Base-by-base conservation (phyloP, 1,284 basidiomycete genomes). In the Ustilago sp. region DNA sequence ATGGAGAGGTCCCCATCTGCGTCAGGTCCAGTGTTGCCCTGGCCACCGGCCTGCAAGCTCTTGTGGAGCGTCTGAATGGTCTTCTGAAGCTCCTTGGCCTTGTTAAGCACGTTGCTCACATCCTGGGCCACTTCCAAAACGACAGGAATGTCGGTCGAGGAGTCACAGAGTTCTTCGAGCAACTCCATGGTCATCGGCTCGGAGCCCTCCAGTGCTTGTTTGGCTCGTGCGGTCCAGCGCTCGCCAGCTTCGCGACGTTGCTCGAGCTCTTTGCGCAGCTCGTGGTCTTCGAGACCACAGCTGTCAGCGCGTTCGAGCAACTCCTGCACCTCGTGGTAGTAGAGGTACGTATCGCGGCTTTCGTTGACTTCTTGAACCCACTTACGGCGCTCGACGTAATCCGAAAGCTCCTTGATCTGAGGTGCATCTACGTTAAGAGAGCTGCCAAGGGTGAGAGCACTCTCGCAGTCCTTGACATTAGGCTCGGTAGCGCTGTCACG, bases 351-450 rank as follows among this genome's bases (percentile, higher is more conserved):
- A 15, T 74, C 69, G 64, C 91, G 85, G 23, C 87, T 84, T 17
- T 87, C 86, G 63, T 91, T 83, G 35, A 87, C 86, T 28, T 87
- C 86, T 52, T 90, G 89, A 11, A 88, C 88, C 70, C 91, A 91
- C 54, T 90, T 90, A 77, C 91, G 90, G 32, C 94, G 87, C 61
- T 91, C 89, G 23, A 93, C 91, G 71, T 93, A 91, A 84, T 90
- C 91, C 86, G 92, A 91, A 17, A 95, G 88, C 79, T 93, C 90
- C 17, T 89, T 86, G 23, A 94, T 88, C 83, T 93, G 91, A 45
- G 92, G 90, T 4, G 94, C 88, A 55, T 90, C 88, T n/a, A 94
- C 91, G 73, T 93, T 93, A 63, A 94, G 84, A 8, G 91, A 91
- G 9, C 90, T 90, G 8, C 91, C 91, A 45, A 92, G 89, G 50